These are phyloP conservation scores for Mycena vitilis DNA, from an alignment of 768 basidiomycete species.

Conservation along the genomic window DNA sequence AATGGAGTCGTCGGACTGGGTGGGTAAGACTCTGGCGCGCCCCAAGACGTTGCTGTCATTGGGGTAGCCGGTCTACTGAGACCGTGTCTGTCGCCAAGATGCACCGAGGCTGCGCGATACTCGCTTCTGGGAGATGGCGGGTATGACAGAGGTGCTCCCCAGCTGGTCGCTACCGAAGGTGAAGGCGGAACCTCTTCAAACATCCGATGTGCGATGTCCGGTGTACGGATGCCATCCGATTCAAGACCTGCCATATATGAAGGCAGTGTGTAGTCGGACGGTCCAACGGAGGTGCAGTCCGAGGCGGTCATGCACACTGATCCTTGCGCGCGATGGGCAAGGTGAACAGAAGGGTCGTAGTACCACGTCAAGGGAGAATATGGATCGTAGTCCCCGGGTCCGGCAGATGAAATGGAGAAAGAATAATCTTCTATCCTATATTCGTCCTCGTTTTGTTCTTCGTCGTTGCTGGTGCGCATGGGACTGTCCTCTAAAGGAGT, in stretches of 20 bases:
- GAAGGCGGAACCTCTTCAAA: constrained; percentile 65
- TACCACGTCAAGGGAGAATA: constrained; percentile 53
- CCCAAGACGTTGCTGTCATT: constrained; percentile 62
- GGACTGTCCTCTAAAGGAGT: constrained; percentile 47
- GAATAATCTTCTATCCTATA: constrained; percentile 73
- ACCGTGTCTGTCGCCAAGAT: constrained; percentile 56
- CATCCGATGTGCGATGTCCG: constrained; percentile 69
- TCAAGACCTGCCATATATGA: constrained; percentile 49
- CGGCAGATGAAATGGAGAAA: constrained; percentile 77
- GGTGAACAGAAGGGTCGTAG: constrained; percentile 64
- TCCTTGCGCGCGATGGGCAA: constrained; percentile 64
- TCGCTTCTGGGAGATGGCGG: constrained; percentile 45
- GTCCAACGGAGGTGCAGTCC: constrained; percentile 67
- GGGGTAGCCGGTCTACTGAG: constrained; percentile 59
- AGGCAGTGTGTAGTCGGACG: constrained; percentile 59
- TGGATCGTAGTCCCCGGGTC: constrained; percentile 63
- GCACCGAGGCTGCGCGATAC: constrained; percentile 54
- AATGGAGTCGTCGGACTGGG: constrained; percentile 50
- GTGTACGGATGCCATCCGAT: constrained; percentile 57
- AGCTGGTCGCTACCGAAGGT: constrained; percentile 59
- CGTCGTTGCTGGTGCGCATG: constrained; percentile 39
- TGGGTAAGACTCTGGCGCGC: constrained; percentile 57
- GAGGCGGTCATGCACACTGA: constrained; percentile 68
- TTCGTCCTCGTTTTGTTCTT: constrained; percentile 46
- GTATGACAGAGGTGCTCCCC: constrained; percentile 55